Percentiles rank a stretch among this genome's conserved stretches.
Evolutionary conservation across 2,329 filamentous ascomycete species (phyloP).

Genomic region (Talaromyces atroroseus): DNA sequence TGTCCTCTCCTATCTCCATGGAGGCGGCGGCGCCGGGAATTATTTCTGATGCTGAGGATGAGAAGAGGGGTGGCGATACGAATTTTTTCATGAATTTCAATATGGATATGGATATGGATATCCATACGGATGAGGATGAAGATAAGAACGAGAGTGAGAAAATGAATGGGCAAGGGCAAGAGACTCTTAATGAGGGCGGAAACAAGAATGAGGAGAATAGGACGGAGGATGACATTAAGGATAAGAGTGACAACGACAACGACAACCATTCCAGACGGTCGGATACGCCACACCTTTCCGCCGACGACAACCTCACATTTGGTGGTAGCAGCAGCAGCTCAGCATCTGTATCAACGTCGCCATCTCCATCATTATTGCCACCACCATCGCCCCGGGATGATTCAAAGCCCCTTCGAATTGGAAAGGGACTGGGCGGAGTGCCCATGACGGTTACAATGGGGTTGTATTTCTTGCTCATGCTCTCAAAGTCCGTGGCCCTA

Average conservation of each 20-base stretch:
- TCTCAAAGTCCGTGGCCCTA: slow-evolving; percentile 56
- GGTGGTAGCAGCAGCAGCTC: slow-evolving; percentile 1
- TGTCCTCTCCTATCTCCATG: slow-evolving; percentile 55
- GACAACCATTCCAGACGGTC: not conserved
- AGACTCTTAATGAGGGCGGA: not conserved
- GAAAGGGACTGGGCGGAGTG: slow-evolving; percentile 18
- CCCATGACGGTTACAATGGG: slow-evolving; percentile 55
- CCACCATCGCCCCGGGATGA: slow-evolving; percentile 9
- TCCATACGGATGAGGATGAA: no score
- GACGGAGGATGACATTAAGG: not conserved
- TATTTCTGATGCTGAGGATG: not conserved
- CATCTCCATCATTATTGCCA: not conserved
- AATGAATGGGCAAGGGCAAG: no score
- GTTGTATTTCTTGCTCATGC: slow-evolving; percentile 61
- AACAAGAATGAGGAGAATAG: not conserved
- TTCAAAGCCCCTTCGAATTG: not conserved
- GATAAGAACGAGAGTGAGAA: no score
- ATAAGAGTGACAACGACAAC: not conserved
- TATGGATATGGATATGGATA: not conserved
- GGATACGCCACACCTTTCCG: not conserved
- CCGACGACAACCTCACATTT: not conserved
- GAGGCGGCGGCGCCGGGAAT: slow-evolving; percentile 31
- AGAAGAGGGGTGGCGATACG: not conserved
- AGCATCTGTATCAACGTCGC: not conserved
- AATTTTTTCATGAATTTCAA: not conserved